Percentiles rank a stretch among this genome's conserved stretches.
phyloP scores from a whole-genome alignment of 768 basidiomycete species.

The Psilocybe tampanensis region DNA sequence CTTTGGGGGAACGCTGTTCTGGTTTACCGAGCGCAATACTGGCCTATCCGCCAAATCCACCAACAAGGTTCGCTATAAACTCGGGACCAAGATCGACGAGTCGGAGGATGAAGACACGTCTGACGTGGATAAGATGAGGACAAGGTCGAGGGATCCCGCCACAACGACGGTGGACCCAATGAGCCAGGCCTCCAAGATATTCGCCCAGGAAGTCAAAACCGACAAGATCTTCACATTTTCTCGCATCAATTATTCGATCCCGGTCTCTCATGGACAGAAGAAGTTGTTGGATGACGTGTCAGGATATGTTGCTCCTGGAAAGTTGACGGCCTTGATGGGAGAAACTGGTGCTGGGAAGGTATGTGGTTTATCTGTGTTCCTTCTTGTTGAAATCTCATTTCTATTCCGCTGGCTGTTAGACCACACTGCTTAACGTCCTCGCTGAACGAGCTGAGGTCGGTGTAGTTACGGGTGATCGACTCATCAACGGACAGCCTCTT shows the following conservation, averaged over 20 bases:
- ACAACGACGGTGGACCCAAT: too few relatives aligned
- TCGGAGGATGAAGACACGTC: background rate
- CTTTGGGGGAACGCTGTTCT: conserved; percentile 55
- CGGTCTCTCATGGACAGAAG: conserved; percentile 46
- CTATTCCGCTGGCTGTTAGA: conserved; percentile 32
- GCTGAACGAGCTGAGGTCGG: conserved; percentile 50
- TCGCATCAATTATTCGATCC: conserved; percentile 67
- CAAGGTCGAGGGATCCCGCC: background rate
- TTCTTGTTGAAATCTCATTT: background rate
- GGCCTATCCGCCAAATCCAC: conserved; percentile 27
- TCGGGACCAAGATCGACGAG: conserved; percentile 34
- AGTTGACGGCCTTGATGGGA: conserved; percentile 77
- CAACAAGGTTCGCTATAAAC: conserved; percentile 64
- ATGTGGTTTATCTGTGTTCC: background rate
- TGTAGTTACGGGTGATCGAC: conserved; percentile 48
- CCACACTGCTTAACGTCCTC: conserved; percentile 58
- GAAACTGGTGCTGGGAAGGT: conserved; percentile 48
- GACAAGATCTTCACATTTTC: conserved; percentile 78
- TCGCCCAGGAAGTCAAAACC: background rate
- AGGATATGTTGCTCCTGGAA: conserved; percentile 86
- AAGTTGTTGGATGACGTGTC: conserved; percentile 70
- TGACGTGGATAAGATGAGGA: background rate
- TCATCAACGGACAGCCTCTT: conserved; percentile 54
- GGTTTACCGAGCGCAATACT: conserved; percentile 57
- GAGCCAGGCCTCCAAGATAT: background rate